phyloP scores from a whole-genome alignment of 306 rosid species.

The Echinosophora koreensis region DNA sequence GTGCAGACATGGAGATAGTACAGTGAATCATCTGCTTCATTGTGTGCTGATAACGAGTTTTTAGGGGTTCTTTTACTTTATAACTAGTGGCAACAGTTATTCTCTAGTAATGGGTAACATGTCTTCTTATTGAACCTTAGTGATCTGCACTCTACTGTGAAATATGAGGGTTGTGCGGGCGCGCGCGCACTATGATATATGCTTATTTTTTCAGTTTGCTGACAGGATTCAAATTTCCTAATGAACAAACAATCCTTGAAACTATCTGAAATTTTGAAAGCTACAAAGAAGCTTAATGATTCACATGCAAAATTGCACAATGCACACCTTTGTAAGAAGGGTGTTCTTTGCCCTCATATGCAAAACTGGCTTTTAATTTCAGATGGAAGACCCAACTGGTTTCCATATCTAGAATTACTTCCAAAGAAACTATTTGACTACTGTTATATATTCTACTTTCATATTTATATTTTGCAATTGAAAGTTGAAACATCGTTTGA shows the following conservation, averaged over 20 bases:
- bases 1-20: not conserved
- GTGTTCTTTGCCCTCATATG: not conserved
- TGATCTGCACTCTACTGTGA: not conserved
- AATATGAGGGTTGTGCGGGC: too few species aligned
- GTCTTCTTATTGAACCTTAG: too few species aligned
- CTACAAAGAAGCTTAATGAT: not conserved
- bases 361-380: conserved; percentile 1
- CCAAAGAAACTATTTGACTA: conserved; percentile 3
- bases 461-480: conserved; percentile 13
- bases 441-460: not conserved
- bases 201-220: too few species aligned
- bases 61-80: not conserved
- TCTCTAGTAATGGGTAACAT: not conserved
- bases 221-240: too few species aligned
- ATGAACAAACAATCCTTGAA: too few species aligned
- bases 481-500: conserved; percentile 24
- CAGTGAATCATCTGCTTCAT: conserved; percentile 21
- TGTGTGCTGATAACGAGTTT: not conserved
- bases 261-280: not conserved
- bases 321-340: not conserved
- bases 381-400: not conserved
- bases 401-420: not conserved
- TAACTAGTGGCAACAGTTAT: not conserved
- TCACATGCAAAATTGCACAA: not conserved
- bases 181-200: too few species aligned